Conservation (phyloP, 202 grass and related monocot genomes). For the Brachypodium distachyon region DNA sequence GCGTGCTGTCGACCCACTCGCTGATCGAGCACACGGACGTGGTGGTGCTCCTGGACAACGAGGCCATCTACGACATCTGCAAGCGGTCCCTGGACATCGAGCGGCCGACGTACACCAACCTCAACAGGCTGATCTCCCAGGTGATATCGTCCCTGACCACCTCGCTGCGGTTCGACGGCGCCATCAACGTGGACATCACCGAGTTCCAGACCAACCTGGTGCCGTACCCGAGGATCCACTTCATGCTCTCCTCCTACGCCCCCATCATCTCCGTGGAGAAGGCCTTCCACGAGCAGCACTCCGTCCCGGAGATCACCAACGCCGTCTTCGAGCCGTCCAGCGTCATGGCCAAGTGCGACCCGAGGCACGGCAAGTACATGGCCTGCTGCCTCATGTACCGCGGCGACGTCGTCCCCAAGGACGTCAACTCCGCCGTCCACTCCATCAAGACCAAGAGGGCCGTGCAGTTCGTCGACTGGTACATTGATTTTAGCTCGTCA, state of each 20-base stretch:
- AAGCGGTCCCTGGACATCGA: conserved; percentile 62
- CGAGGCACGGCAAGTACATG: conserved; percentile 83
- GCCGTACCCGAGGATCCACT: conserved; percentile 72
- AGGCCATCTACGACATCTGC: conserved; percentile 83
- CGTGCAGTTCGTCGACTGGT: conserved; percentile 84
- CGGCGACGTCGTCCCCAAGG: conserved; percentile 79
- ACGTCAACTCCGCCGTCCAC: conserved; percentile 59
- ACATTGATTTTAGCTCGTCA: not conserved
- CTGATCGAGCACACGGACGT: conserved; percentile 70
- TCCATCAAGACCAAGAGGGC: conserved; percentile 64
- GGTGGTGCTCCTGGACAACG: conserved; percentile 60
- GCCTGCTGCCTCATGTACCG: conserved; percentile 83
- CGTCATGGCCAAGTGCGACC: conserved; percentile 79
- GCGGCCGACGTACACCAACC: conserved; percentile 71
- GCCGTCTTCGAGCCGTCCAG: conserved; percentile 61
- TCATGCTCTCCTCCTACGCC: conserved; percentile 84
- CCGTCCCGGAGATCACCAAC: conserved; percentile 80
- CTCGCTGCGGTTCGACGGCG: conserved; percentile 63
- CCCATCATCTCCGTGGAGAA: conserved; percentile 75
- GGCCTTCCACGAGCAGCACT: conserved; percentile 77
- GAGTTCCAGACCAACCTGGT: conserved; percentile 93
- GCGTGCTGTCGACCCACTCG: conserved; percentile 69
- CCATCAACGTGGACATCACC: conserved; percentile 85
- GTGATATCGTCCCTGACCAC: conserved; percentile 78
- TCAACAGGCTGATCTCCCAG: conserved; percentile 71